Conservation (phyloP, 2,329 filamentous ascomycete genomes). For the Myrmaecium sp. region DNA sequence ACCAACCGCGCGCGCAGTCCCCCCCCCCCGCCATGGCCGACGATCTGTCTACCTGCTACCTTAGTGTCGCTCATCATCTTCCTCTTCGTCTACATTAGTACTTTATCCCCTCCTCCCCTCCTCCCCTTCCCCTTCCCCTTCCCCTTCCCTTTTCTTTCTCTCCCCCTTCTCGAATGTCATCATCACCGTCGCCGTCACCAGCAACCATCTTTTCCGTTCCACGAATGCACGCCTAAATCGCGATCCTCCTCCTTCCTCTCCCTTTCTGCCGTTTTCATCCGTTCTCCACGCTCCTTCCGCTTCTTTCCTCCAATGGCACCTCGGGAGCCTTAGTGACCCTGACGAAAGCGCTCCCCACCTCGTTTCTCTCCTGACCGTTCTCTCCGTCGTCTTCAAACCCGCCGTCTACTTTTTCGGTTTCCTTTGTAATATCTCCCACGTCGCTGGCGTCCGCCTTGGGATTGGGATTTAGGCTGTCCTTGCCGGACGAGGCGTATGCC, state of each 20-base stretch:
- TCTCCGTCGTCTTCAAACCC: no score
- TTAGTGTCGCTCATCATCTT: conserved; percentile 4
- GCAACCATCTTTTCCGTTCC: background rate
- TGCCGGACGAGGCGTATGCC: no score
- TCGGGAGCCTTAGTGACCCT: no score
- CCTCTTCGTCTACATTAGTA: conserved; percentile 7
- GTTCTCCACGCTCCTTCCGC: conserved; percentile 1
- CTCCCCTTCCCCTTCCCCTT: conserved; percentile 3
- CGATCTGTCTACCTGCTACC: conserved; percentile 1
- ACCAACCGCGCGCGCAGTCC: conserved; percentile 3
- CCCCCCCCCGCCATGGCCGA: background rate
- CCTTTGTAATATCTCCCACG: no score
- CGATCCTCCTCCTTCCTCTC: background rate
- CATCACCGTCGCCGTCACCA: background rate
- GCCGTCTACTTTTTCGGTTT: no score
- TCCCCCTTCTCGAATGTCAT: conserved; percentile 5
- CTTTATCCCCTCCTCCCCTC: conserved; percentile 4
- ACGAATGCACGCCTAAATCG: background rate
- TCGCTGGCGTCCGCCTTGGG: no score
- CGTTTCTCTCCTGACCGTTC: no score
- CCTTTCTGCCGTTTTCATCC: background rate
- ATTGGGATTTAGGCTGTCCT: no score
- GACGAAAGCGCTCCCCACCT: no score
- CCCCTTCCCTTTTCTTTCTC: conserved; percentile 7
- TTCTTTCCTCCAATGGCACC: background rate